phyloP scores from a whole-genome alignment of 768 basidiomycete species.

The Phylloporus sp. region DNA sequence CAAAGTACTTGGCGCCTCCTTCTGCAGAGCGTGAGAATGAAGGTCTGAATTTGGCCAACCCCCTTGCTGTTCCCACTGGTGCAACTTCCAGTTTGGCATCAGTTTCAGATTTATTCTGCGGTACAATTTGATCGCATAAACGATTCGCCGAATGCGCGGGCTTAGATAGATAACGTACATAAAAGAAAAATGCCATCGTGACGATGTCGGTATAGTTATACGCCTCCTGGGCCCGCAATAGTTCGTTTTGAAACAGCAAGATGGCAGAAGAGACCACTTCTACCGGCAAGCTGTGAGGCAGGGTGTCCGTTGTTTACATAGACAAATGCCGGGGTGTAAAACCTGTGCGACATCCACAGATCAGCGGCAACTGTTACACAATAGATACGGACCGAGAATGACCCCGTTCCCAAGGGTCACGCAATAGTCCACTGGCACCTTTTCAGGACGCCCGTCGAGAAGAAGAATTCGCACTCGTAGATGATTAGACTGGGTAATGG shows the following conservation, averaged over 20 bases:
- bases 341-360: not conserved
- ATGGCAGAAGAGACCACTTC: not conserved
- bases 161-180: not conserved
- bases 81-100: no score
- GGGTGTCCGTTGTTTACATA: not conserved
- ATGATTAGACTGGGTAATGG: no score
- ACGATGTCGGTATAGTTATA: not conserved
- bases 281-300: not conserved
- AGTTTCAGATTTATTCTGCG: no score
- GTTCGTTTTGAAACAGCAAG: not conserved
- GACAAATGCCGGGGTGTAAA: not conserved
- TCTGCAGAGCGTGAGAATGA: not conserved
- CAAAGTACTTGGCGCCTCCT: not conserved
- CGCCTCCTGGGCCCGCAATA: no score
- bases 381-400: no score
- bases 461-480: no score
- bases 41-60: not conserved
- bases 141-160: no score
- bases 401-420: no score
- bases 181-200: not conserved
- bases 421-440: no score
- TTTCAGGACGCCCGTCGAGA: no score
- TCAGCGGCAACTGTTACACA: no score
- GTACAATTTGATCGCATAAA: not conserved
- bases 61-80: no score